A percentile compares a stretch with the other conserved stretches of the same genome.
These are phyloP conservation scores for Fusarium humuli DNA, from an alignment of 2,329 filamentous ascomycete species.

Conservation along the genomic window DNA sequence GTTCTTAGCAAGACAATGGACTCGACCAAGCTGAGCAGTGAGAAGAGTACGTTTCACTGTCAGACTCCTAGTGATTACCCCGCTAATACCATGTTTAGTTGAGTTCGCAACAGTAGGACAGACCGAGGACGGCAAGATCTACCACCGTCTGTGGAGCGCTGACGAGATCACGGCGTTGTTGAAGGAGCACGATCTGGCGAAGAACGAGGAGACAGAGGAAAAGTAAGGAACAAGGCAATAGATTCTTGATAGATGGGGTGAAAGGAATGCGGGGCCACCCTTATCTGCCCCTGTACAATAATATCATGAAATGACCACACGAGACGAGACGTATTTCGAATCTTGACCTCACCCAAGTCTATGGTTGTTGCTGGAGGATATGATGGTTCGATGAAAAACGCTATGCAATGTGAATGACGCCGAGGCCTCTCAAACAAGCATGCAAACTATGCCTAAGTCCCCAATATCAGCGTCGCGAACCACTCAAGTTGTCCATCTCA, in stretches of 20 bases:
- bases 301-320: conserved; percentile 48
- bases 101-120: conserved; percentile 98
- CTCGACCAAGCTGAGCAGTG: conserved; percentile 96
- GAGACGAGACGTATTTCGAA: conserved; percentile 20
- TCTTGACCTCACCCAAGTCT: conserved; percentile 26
- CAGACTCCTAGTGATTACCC: neutral
- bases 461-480: conserved; percentile 44
- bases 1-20: conserved; percentile 99
- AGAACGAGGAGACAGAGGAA: conserved; percentile 79
- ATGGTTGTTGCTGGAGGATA: conserved; percentile 3
- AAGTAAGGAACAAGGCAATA: conserved; percentile 57
- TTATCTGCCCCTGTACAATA: conserved; percentile 48
- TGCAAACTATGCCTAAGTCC: conserved; percentile 43
- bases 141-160: conserved; percentile 96
- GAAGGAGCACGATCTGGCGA: conserved; percentile 95
- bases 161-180: conserved; percentile 95
- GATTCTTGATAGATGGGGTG: conserved; percentile 47
- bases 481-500: conserved; percentile 50
- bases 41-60: conserved; percentile 81
- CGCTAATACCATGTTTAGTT: conserved; percentile 65
- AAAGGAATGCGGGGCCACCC: conserved; percentile 39
- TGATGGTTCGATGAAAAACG: conserved; percentile 11
- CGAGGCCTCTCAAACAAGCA: conserved; percentile 19
- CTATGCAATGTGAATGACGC: conserved; percentile 20
- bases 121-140: conserved; percentile 95